Evolutionary conservation across 2,329 filamentous ascomycete genomes (phyloP).

Genomic region (Rutstroemia sp.): DNA sequence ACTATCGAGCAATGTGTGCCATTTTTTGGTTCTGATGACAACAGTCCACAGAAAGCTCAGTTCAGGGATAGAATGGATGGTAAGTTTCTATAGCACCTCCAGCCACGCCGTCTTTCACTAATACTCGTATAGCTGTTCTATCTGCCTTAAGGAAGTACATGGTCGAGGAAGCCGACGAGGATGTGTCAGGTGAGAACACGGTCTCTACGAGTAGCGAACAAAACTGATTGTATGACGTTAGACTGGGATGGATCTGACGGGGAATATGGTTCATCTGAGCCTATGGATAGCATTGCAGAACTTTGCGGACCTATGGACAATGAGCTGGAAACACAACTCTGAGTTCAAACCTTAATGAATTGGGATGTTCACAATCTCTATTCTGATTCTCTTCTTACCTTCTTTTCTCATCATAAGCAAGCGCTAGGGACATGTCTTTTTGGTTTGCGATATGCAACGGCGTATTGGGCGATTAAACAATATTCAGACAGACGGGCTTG

Average conservation of each 20-base stretch:
- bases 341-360: not conserved
- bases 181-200: conserved; percentile 31
- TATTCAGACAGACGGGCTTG: not conserved
- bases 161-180: conserved; percentile 33
- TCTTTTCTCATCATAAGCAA: not conserved
- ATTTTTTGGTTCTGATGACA: conserved; percentile 21
- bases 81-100: conserved; percentile 13
- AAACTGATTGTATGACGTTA: conserved; percentile 11
- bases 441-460: not conserved
- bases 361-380: not conserved
- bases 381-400: not conserved
- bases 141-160: conserved; percentile 24
- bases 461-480: not conserved
- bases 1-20: conserved; percentile 20
- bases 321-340: conserved; percentile 22
- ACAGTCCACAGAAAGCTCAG: conserved; percentile 10
- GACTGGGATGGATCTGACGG: conserved; percentile 30
- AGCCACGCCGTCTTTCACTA: not conserved
- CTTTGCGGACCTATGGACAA: conserved; percentile 36
- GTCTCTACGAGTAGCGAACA: not conserved
- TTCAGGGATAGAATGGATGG: conserved; percentile 15
- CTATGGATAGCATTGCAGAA: conserved; percentile 43
- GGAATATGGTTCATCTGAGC: conserved; percentile 43
- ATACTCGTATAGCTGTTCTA: conserved; percentile 22
- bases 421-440: not conserved